Conservation (phyloP, 164 flowering plant species). For the Litsea cubeba region DNA sequence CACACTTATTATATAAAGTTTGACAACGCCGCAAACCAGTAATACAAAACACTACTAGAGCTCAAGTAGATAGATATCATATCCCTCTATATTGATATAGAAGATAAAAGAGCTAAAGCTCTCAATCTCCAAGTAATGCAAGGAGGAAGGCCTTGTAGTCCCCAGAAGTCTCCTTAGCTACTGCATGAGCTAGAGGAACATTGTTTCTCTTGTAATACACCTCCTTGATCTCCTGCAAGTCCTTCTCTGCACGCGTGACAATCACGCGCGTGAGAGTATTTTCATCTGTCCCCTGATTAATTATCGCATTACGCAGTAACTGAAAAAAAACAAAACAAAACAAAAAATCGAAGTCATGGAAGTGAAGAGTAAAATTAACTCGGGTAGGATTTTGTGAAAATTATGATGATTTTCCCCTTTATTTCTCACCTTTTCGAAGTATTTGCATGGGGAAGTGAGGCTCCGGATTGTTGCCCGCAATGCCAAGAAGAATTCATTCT, state of each 20-base stretch:
- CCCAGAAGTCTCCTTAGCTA: constrained; percentile 69
- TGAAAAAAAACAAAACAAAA: constrained; percentile 10
- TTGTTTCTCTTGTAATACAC: constrained; percentile 66
- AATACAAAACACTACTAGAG: too few species aligned
- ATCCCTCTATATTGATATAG: too few species aligned
- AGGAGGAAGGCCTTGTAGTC: constrained; percentile 75
- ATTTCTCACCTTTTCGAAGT: constrained; percentile 49
- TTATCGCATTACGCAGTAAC: constrained; percentile 47
- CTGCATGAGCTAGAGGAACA: constrained; percentile 46
- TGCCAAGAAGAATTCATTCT: constrained; percentile 32
- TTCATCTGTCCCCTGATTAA: constrained; percentile 61
- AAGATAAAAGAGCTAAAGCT: not conserved
- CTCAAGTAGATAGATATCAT: too few species aligned
- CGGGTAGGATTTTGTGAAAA: not conserved
- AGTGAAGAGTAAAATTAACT: not conserved
- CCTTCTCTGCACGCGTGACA: constrained; percentile 70
- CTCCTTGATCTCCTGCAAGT: constrained; percentile 65
- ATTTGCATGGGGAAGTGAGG: constrained; percentile 48
- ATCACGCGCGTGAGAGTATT: constrained; percentile 65
- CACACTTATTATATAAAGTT: too few species aligned
- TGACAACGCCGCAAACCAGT: too few species aligned
- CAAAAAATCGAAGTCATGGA: not conserved
- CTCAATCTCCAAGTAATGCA: constrained; percentile 47
- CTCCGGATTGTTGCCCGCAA: constrained; percentile 52
- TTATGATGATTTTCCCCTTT: not conserved